Conservation (phyloP, 1,284 basidiomycete genomes). For the Mycena sp. region DNA sequence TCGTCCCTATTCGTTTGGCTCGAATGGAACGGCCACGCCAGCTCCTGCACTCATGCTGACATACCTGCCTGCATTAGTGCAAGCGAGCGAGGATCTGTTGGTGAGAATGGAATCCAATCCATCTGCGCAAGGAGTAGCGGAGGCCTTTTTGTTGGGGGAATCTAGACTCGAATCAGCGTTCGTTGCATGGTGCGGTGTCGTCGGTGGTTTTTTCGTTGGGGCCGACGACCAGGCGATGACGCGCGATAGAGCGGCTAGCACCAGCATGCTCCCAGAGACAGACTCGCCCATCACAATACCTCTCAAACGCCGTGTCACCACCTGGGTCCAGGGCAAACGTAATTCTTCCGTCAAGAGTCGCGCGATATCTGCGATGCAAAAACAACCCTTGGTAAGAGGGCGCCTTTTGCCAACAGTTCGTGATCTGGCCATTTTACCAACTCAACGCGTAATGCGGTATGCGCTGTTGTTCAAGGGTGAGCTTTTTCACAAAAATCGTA, state of each 20-base stretch:
- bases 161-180: conserved; percentile 63
- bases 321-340: conserved; percentile 7
- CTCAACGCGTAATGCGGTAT: conserved; percentile 75
- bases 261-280: conserved; percentile 12
- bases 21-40: conserved; percentile 43
- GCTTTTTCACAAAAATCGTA: conserved; percentile 34
- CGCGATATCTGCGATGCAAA: background rate
- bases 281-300: conserved; percentile 2
- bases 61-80: conserved; percentile 59
- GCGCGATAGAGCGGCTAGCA: conserved; percentile 33
- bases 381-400: background rate
- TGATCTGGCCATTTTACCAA: conserved; percentile 74
- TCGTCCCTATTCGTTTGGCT: conserved; percentile 38
- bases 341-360: background rate
- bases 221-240: conserved; percentile 29
- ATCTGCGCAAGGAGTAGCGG: conserved; percentile 44
- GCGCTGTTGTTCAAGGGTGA: conserved; percentile 71
- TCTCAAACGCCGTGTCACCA: conserved; percentile 8
- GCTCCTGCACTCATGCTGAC: conserved; percentile 64
- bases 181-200: conserved; percentile 70
- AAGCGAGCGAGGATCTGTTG: conserved; percentile 57
- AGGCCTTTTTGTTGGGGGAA: conserved; percentile 63
- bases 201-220: conserved; percentile 62
- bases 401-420: conserved; percentile 50
- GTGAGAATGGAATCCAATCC: conserved; percentile 54